Evolutionary conservation across 2,329 filamentous ascomycete genomes (phyloP), one percentile per base, ranked within the genome.

Genomic region (Cryphonectria nitschkei): DNA sequence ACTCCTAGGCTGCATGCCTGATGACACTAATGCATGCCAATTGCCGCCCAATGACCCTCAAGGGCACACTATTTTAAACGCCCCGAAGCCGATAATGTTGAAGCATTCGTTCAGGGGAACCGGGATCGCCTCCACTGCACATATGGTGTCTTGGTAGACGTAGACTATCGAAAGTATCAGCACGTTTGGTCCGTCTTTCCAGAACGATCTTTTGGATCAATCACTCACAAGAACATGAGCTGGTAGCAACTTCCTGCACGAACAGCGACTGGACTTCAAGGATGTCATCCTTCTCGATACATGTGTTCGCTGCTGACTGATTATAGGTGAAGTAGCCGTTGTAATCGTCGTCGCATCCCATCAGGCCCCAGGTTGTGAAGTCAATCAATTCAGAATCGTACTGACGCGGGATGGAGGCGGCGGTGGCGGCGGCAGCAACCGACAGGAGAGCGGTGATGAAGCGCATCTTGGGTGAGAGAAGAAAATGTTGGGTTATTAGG

Each of bases 211-310:
- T 13, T 39, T 11, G 37, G 11, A 13, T 39, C 26, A 26, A 26
- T 26, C 1, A 64, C 63, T 19, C 43, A 65, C 63, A 52, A 7
- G 63, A 52, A 19, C 63, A 65, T 50, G 37, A 19, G 5, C 32
- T 8, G 29, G 41, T 41, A 3, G 41, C 34, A 14, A 32, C 26
- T 3, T 65, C 29, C 22, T 65, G 41, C 63, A 65, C 41, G 7
- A 65, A 7, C 39, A 65, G 41, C 14, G 63, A 65, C 16, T 65
- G 63, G 14, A 65, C 63, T 14, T 65, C 63, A 22, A 65, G 63
- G 26, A 65, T 65, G 63, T 46, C 63, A 9, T 65, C 63, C 3
- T 65, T 65, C 29, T 65, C 63, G 39, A 65, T 65, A 16, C 63
- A 65, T 26, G 63, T 65, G 16, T 65, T 37, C 16, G 41, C 26